Percentiles rank a stretch among this genome's conserved stretches.
Conservation (phyloP, 2,329 filamentous ascomycete species). For the Fusarium ramigenum region DNA sequence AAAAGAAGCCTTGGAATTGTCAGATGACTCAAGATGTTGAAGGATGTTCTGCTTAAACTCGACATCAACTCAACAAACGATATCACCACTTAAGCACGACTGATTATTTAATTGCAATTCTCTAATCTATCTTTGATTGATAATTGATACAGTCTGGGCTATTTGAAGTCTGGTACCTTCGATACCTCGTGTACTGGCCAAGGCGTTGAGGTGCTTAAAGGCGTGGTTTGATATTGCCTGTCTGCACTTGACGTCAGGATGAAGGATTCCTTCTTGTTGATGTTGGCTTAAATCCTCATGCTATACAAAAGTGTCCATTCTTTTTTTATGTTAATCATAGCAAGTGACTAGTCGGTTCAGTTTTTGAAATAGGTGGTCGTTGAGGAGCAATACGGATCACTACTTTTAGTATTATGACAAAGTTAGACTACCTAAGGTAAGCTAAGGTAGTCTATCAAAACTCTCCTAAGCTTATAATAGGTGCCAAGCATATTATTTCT, state of each 20-base stretch:
- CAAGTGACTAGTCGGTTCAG: neutral
- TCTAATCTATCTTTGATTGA: accelerated
- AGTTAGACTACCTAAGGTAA: neutral
- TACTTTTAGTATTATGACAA: neutral
- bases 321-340: neutral
- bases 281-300: neutral
- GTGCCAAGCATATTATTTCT: neutral
- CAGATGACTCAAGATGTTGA: neutral
- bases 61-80: neutral
- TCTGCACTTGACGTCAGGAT: neutral
- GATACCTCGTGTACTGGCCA: neutral
- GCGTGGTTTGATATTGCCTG: neutral
- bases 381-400: neutral
- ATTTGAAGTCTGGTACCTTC: neutral
- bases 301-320: too few species aligned
- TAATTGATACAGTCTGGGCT: neutral
- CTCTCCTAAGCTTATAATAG: neutral
- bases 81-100: neutral
- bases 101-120: too few species aligned
- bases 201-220: neutral
- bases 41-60: neutral
- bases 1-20: neutral
- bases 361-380: neutral
- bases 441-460: neutral
- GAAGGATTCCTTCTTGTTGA: neutral